These are phyloP conservation scores for Apophysomyces trapeziformis DNA, from an alignment of 371 early-diverging fungal genomes.

Conservation along the genomic window DNA sequence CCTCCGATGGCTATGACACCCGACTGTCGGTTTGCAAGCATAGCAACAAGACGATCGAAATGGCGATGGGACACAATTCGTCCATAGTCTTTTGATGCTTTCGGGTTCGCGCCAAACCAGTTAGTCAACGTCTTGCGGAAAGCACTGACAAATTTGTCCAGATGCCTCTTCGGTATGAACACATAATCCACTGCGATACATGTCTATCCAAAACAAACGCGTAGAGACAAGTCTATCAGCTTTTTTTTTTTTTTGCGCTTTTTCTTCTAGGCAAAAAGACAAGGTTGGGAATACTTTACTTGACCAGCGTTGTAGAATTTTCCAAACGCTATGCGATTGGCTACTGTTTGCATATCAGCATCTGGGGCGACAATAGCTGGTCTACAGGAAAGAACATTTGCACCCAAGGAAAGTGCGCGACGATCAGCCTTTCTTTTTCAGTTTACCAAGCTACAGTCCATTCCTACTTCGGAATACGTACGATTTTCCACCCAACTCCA, in stretches of 20 bases:
- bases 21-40: conserved; percentile 58
- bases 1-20: conserved; percentile 62
- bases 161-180: conserved; percentile 58
- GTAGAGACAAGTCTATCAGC: not conserved
- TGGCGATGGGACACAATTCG: conserved; percentile 80
- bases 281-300: conserved; percentile 35
- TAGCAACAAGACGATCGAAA: conserved; percentile 63
- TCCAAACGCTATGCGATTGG: conserved; percentile 82
- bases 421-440: not conserved
- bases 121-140: conserved; percentile 54
- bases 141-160: conserved; percentile 53
- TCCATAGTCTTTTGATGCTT: conserved; percentile 56
- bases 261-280: not conserved
- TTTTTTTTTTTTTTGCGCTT: not conserved
- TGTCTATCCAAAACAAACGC: conserved; percentile 52
- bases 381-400: conserved; percentile 21
- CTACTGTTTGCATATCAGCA: conserved; percentile 66
- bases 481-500: conserved; percentile 87
- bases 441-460: not conserved
- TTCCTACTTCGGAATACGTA: conserved; percentile 14
- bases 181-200: conserved; percentile 92
- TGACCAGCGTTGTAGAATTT: conserved; percentile 88
- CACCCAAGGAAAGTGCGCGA: too few species aligned
- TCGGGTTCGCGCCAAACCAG: conserved; percentile 60
- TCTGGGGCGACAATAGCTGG: conserved; percentile 77